These are phyloP conservation scores for Colletotrichum sp. DNA, from an alignment of 2,329 filamentous ascomycete species.

Conservation along the genomic window DNA sequence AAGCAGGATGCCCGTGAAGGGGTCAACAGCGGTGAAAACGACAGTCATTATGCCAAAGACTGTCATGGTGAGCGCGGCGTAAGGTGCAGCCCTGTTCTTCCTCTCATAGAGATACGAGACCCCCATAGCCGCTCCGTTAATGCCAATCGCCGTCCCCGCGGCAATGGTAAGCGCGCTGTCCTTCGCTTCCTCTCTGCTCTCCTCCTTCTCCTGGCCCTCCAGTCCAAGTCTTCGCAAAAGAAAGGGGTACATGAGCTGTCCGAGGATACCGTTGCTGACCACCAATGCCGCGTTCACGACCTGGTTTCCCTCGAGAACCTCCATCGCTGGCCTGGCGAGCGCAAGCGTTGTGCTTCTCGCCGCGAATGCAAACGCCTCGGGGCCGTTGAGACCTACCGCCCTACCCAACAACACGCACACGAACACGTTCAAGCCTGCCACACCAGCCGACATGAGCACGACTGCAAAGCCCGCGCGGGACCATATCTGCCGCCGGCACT, in stretches of 20 bases:
- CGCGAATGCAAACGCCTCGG: conserved; percentile 49
- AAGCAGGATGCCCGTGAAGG: conserved; percentile 43
- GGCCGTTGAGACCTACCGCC: conserved; percentile 37
- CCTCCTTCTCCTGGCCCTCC: background rate
- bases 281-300: conserved; percentile 56
- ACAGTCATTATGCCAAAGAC: conserved; percentile 62
- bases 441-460: conserved; percentile 36
- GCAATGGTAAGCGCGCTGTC: conserved; percentile 45
- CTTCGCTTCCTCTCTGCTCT: background rate
- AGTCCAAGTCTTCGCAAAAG: conserved; percentile 34
- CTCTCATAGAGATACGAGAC: conserved; percentile 62
- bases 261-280: conserved; percentile 55
- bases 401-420: conserved; percentile 42
- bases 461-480: conserved; percentile 46
- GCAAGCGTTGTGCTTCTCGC: conserved; percentile 57
- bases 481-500: conserved; percentile 51
- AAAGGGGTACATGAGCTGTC: conserved; percentile 44
- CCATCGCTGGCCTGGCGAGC: conserved; percentile 52
- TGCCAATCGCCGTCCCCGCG: conserved; percentile 57
- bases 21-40: conserved; percentile 54
- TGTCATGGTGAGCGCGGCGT: conserved; percentile 63
- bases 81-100: conserved; percentile 57
- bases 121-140: conserved; percentile 66
- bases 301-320: conserved; percentile 47
- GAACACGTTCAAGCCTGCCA: conserved; percentile 48